Conservation (phyloP, 202 grass and related monocot genomes). For the Brachypodium distachyon region DNA sequence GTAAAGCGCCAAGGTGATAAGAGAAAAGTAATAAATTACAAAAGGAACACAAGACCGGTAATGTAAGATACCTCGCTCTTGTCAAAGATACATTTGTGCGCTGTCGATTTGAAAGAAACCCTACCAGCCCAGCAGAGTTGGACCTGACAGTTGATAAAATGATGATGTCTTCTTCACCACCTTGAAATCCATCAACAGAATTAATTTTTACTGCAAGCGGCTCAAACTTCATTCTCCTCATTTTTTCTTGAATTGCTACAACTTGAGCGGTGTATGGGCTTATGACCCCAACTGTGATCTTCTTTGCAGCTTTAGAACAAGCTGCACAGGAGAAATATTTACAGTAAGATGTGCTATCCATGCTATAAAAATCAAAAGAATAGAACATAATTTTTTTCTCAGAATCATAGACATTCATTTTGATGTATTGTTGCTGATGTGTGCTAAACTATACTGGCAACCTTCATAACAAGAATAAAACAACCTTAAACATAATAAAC, state of each 20-base stretch:
- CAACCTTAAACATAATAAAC: conserved; percentile 22
- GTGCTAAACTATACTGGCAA: background rate
- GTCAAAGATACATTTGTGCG: conserved; percentile 61
- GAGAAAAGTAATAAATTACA: background rate
- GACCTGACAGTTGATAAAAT: conserved; percentile 68
- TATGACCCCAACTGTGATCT: conserved; percentile 51
- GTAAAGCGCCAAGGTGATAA: background rate
- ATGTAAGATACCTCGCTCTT: conserved; percentile 45
- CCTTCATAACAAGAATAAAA: background rate
- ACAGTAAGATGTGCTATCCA: background rate
- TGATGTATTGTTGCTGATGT: background rate
- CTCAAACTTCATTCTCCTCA: conserved; percentile 12
- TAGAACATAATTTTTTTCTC: background rate
- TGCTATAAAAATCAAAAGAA: background rate
- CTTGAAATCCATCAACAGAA: conserved; percentile 79
- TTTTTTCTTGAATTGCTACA: conserved; percentile 35
- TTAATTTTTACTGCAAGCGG: conserved; percentile 39
- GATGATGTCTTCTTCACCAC: conserved; percentile 66
- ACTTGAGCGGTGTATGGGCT: conserved; percentile 72
- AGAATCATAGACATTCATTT: background rate
- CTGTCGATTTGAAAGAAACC: conserved; percentile 47
- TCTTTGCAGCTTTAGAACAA: background rate
- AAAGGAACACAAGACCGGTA: background rate
- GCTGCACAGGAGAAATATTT: conserved; percentile 27
- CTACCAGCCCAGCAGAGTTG: conserved; percentile 38